phyloP scores from a whole-genome alignment of 768 basidiomycete genomes.

The Grammothele lineata region DNA sequence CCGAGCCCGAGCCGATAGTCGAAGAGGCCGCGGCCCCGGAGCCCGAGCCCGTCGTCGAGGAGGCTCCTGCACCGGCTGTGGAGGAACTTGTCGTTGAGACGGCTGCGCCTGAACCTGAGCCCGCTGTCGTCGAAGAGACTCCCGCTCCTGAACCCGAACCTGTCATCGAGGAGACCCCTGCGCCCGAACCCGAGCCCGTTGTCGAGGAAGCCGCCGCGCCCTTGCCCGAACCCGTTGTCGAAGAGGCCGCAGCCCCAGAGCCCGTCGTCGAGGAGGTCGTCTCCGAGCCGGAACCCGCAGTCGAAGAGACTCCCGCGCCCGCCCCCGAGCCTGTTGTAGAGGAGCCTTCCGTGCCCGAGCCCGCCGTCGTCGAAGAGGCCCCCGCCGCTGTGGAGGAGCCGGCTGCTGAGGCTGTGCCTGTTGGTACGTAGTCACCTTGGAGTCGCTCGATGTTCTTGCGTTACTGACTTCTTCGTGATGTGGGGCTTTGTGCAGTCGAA shows the following conservation, averaged over 20 bases:
- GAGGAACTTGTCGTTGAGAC: background rate
- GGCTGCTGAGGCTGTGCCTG: background rate
- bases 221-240: constrained; percentile 15
- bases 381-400: background rate
- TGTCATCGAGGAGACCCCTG: background rate
- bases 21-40: background rate
- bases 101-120: background rate
- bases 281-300: constrained; percentile 14
- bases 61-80: background rate
- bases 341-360: background rate
- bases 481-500: too few species aligned
- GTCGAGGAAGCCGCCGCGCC: constrained; percentile 5
- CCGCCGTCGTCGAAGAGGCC: background rate
- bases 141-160: constrained; percentile 1
- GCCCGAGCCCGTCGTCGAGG: constrained; percentile 9
- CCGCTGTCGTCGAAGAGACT: constrained; percentile 7
- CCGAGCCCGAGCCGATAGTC: background rate
- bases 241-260: constrained; percentile 4
- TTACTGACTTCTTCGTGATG: too few species aligned
- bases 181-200: constrained; percentile 3
- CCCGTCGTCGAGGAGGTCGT: constrained; percentile 6
- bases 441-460: too few species aligned
- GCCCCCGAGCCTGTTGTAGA: background rate
- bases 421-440: too few species aligned
- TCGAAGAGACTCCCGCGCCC: constrained; percentile 5